Percentiles rank a stretch among this genome's conserved stretches.
phyloP scores from a whole-genome alignment of 768 basidiomycete genomes.

The Lyophyllum shimeji region DNA sequence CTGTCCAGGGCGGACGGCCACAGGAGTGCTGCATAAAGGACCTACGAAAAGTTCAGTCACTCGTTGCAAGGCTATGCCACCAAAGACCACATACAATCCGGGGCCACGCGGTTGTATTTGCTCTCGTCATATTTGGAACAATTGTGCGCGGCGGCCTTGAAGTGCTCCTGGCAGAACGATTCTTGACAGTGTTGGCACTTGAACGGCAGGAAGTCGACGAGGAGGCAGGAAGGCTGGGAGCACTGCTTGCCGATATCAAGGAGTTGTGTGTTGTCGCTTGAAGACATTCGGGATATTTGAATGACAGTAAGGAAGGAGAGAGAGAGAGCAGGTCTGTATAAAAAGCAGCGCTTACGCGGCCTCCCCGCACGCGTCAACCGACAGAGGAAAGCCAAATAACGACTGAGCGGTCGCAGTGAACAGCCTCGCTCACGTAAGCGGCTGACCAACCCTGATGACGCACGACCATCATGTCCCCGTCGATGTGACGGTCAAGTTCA shows the following conservation, averaged over 20 bases:
- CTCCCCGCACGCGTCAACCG: slow-evolving; percentile 15
- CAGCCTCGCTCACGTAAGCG: not conserved
- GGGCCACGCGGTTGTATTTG: slow-evolving; percentile 73
- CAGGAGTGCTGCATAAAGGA: slow-evolving; percentile 74
- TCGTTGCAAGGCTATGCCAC: not conserved
- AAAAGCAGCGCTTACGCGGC: slow-evolving; percentile 22
- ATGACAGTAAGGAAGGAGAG: slow-evolving; percentile 8
- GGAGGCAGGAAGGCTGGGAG: slow-evolving; percentile 59
- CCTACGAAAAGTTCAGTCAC: slow-evolving; percentile 37
- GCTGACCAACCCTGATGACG: not conserved
- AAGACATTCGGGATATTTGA: slow-evolving; percentile 17
- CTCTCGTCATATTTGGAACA: slow-evolving; percentile 72
- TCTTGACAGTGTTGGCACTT: slow-evolving; percentile 78
- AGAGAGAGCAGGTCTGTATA: slow-evolving; percentile 3
- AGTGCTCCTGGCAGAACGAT: slow-evolving; percentile 79
- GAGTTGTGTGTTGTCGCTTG: slow-evolving; percentile 52
- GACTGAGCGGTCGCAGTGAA: not conserved
- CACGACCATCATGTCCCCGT: not conserved
- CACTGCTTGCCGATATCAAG: slow-evolving; percentile 74
- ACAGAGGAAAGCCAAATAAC: not conserved
- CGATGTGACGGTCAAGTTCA: slow-evolving; percentile 34
- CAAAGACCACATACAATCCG: slow-evolving; percentile 53
- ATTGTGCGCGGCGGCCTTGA: slow-evolving; percentile 62
- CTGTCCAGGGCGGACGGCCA: slow-evolving; percentile 73
- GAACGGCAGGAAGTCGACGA: slow-evolving; percentile 85